Evolutionary conservation across 257 asterid genomes (phyloP).

Genomic region (Anisodus acutangulus): DNA sequence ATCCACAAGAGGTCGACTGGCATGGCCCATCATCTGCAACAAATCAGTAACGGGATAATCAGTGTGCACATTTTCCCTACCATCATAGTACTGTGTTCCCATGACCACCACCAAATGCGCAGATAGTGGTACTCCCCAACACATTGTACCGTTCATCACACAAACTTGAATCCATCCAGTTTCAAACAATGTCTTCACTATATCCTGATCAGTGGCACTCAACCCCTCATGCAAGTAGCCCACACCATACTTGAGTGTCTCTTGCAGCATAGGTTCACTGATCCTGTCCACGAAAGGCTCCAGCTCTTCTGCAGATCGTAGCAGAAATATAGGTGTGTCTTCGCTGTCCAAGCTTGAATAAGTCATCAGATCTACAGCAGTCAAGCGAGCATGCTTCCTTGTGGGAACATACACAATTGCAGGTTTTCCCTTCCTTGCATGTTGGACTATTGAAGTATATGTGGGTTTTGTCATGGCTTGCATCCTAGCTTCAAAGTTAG

Average conservation of each 20-base stretch:
- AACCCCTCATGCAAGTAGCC: slow-evolving; percentile 56
- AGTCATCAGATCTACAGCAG: slow-evolving; percentile 55
- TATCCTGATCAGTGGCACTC: slow-evolving; percentile 45
- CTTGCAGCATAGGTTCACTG: slow-evolving; percentile 43
- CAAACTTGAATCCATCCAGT: slow-evolving; percentile 55
- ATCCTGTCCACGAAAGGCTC: slow-evolving; percentile 44
- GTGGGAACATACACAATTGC: slow-evolving; percentile 55
- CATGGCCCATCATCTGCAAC: slow-evolving; percentile 60
- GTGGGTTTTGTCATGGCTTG: slow-evolving; percentile 57
- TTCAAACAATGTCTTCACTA: slow-evolving; percentile 48
- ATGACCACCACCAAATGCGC: slow-evolving; percentile 54
- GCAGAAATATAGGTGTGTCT: slow-evolving; percentile 40
- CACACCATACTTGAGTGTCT: slow-evolving; percentile 45
- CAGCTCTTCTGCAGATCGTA: slow-evolving; percentile 43
- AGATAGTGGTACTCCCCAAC: slow-evolving; percentile 52
- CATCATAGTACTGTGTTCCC: slow-evolving; percentile 55
- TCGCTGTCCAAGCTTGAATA: slow-evolving; percentile 39
- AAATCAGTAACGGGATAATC: slow-evolving; percentile 55
- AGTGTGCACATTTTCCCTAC: slow-evolving; percentile 48
- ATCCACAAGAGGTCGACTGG: slow-evolving; percentile 53
- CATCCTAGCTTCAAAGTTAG: slow-evolving; percentile 55
- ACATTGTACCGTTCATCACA: slow-evolving; percentile 51
- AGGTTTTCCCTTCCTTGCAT: slow-evolving; percentile 48
- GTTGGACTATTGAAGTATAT: slow-evolving; percentile 51
- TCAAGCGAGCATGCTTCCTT: slow-evolving; percentile 53